Base-by-base conservation (phyloP, 495 filamentous ascomycete species). In the Amphirosellinia nigrospora region DNA sequence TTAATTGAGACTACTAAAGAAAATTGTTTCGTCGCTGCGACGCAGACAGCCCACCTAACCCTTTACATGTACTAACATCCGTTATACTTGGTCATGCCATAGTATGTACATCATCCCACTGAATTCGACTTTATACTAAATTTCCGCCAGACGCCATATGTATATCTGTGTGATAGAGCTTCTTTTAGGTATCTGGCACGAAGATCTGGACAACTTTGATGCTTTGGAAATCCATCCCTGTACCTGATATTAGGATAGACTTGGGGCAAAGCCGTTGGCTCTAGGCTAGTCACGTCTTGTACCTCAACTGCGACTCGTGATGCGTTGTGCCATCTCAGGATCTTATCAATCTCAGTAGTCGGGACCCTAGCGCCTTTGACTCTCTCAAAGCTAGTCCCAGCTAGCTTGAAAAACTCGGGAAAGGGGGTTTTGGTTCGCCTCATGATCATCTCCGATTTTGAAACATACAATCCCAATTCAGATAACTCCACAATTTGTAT, bases 131-230 rank as follows among this genome's bases (percentile, higher is more conserved):
- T 58, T 59, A 43, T 36, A 43, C 36, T 8, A 15, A 41, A 36
- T 26, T 41, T 41, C n/a, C 34, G 56, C 56, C 56, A 60, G 34
- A 11, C n/a, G 41, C 41, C 23, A 11, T 41, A 60, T 26, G 34
- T n/a, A 39, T 19, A 23, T 23, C 56, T 41, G 19, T 38, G 56
- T 39, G 56, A 41, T 10, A 13, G 34, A 4, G 0, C 36, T 28
- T 23, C 58, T 11, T 61, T 43, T 3, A 26, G 3, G 28, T 61
- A 61, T 6, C 10, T 28, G 23, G 58, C 36, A 43, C 58, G 58
- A n/a, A 61, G 36, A 61, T 61, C 58, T 19, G 58, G 58, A 38
- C 58, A 61, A 21, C 58, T 61, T 28, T 43, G 36, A 21, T 61
- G 58, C 23, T 28, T 61, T 61, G 15, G n/a, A 21, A 16, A 2